A percentile compares a stretch with the other conserved stretches of the same genome.
Conservation (phyloP, 768 basidiomycete species). For the Leucocoprinus leucothites region DNA sequence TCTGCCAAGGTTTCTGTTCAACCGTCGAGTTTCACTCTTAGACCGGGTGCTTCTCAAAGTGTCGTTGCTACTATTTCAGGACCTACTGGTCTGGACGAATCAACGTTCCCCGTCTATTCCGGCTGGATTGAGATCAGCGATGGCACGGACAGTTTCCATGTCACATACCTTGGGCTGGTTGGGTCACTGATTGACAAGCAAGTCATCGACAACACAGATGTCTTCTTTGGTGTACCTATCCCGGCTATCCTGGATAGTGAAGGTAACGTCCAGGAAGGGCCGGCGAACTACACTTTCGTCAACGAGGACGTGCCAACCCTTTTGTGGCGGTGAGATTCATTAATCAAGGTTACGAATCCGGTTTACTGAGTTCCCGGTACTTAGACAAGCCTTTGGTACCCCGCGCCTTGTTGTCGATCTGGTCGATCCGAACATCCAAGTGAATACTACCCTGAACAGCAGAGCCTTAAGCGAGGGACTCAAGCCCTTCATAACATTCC, state of each 20-base stretch:
- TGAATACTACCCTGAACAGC: slow-evolving; percentile 37
- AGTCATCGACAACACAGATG: slow-evolving; percentile 46
- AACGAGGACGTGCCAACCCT: slow-evolving; percentile 36
- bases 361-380: background rate
- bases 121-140: slow-evolving; percentile 48
- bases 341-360: background rate
- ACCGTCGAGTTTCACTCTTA: slow-evolving; percentile 39
- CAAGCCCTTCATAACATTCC: slow-evolving; percentile 38
- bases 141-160: slow-evolving; percentile 30
- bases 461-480: slow-evolving; percentile 16
- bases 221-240: slow-evolving; percentile 38
- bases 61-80: slow-evolving; percentile 42
- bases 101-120: slow-evolving; percentile 52
- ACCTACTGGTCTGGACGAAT: slow-evolving; percentile 38
- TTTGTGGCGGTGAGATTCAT: slow-evolving; percentile 28
- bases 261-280: slow-evolving; percentile 34
- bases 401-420: slow-evolving; percentile 45
- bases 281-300: slow-evolving; percentile 44
- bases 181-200: slow-evolving; percentile 41
- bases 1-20: slow-evolving; percentile 44
- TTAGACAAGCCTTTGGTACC: slow-evolving; percentile 41
- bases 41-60: slow-evolving; percentile 31
- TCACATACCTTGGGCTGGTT: slow-evolving; percentile 41
- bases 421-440: slow-evolving; percentile 37
- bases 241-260: slow-evolving; percentile 37